These are phyloP conservation scores for Podospora anserina DNA, from an alignment of 495 filamentous ascomycete genomes.

Conservation along the genomic window DNA sequence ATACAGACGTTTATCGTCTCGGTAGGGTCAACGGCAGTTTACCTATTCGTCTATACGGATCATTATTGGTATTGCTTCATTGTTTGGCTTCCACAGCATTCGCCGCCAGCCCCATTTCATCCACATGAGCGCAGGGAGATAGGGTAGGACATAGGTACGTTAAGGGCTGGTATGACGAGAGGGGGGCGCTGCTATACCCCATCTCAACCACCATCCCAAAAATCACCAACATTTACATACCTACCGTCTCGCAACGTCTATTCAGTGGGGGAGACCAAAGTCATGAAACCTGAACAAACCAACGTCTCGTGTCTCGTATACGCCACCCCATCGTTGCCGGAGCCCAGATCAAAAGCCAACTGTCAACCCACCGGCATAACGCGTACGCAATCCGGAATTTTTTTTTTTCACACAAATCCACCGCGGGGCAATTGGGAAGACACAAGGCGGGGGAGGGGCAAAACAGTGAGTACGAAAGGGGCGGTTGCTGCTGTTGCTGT, in stretches of 20 bases:
- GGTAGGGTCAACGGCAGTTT: not conserved
- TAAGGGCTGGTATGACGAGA: not conserved
- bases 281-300: too few species aligned
- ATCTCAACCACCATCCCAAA: too few species aligned
- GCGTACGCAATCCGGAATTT: not conserved
- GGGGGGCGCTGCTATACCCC: not conserved
- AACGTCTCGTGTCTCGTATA: too few species aligned
- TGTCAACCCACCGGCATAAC: too few species aligned
- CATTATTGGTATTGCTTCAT: not conserved
- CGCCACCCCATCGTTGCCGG: too few species aligned
- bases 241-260: too few species aligned
- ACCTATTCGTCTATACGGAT: not conserved
- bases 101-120: not conserved
- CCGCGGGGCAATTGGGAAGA: not conserved
- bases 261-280: too few species aligned
- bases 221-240: too few species aligned
- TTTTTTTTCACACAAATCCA: not conserved
- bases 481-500: not conserved
- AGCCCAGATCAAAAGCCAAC: too few species aligned
- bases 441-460: not conserved
- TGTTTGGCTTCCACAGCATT: not conserved
- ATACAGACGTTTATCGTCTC: too few species aligned
- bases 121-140: not conserved
- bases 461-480: too few species aligned
- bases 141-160: not conserved